Evolutionary conservation across 129 eudicot species (phyloP), one percentile per base, ranked within the genome.

Genomic region (Arctium lappa): DNA sequence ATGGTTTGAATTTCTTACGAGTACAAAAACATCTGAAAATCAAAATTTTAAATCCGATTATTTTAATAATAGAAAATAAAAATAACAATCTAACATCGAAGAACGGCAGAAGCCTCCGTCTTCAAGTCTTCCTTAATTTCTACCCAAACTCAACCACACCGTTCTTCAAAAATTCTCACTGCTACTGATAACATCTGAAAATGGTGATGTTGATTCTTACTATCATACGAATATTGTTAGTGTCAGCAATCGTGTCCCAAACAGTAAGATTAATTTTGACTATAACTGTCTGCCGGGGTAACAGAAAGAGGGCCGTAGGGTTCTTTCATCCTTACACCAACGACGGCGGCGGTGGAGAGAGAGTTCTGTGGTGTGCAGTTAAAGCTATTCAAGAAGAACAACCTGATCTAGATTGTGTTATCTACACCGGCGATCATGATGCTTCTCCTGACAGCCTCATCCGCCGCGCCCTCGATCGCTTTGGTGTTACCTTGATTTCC

Each of bases 341-440:
- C 88, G 99, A 96, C 77, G 99, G 99, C 82, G 98, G 99, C 72
- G 99, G 99, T 3, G 99, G 98, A 9, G 99, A 96, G 81, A 81
- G 99, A 79, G 99, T 96, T 39, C 77, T 96, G 7, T 96, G 99
- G 99, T 96, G 99, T 72, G 97, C 99, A 75, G 98, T 96, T 65
- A 96, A 93, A 89, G 97, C 96, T 79, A 73, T 96, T 33, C 99
- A 96, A 76, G 98, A 91, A 66, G 84, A 85, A 66, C 77, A 77
- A 3, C 97, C 99, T 34, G 91, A 93, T 86, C 98, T 96, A 12
- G 92, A 88, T 29, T 90, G 95, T 81, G 88, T 91, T 46, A 81
- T 96, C 31, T 96, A 93, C 77, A 91, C 97, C 75, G 99, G 97
- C 12, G 98, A 96, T 87, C 94, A 89, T 42, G 99, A 96, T 48